Evolutionary conservation across 305 asterid species (phyloP).

Genomic region (Fraxinus greggii): DNA sequence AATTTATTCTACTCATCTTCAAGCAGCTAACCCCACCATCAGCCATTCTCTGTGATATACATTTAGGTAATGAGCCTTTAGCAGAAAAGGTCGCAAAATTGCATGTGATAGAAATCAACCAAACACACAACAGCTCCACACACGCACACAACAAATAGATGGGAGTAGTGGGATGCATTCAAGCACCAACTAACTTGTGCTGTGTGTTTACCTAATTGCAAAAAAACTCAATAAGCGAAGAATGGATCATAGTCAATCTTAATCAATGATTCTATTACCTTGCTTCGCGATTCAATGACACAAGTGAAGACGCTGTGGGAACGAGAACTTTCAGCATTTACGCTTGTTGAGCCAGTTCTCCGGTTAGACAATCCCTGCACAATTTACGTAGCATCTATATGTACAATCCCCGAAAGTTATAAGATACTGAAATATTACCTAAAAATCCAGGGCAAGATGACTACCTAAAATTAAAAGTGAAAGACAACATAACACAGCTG

Average conservation of each 20-base stretch:
- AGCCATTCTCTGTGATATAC: conserved; percentile 57
- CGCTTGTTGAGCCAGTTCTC: conserved; percentile 82
- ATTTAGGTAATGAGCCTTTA: conserved; percentile 19
- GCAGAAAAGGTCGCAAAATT: conserved; percentile 20
- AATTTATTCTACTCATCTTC: conserved; percentile 86
- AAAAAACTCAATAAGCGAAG: conserved; percentile 7
- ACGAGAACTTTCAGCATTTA: conserved; percentile 96
- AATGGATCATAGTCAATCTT: neutral
- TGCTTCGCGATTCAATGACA: conserved; percentile 91
- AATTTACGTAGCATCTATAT: conserved; percentile 15
- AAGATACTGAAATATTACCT: conserved; percentile 6
- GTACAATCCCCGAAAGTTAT: conserved; percentile 14
- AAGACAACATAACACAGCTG: conserved; percentile 1
- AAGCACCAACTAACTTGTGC: neutral
- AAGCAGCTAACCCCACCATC: conserved; percentile 66
- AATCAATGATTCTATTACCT: conserved; percentile 49
- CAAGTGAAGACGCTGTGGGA: conserved; percentile 99
- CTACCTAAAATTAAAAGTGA: neutral
- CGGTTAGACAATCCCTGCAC: conserved; percentile 89
- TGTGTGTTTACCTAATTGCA: conserved; percentile 15
- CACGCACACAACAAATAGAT: neutral
- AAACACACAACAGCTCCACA: neutral
- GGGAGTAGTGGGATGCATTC: neutral
- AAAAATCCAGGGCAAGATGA: conserved; percentile 10
- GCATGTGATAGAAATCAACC: conserved; percentile 6